phyloP scores from a whole-genome alignment of 768 basidiomycete genomes.

The Sporobolomyces roseus region DNA sequence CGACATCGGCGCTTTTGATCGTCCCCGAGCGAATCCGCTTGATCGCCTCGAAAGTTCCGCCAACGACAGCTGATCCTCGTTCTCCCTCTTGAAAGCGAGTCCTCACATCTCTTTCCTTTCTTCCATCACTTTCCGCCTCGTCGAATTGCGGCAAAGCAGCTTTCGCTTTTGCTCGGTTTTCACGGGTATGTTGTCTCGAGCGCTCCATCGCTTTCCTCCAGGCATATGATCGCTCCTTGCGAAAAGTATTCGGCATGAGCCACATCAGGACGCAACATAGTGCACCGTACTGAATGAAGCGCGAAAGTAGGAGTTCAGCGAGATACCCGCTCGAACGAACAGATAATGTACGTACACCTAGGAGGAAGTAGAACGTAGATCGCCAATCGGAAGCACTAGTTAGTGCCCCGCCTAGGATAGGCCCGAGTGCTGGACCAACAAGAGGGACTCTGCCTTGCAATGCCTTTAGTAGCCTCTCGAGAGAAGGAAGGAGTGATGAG shows the following conservation, averaged over 20 bases:
- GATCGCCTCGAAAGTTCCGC: conserved; percentile 13
- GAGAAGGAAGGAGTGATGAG: not conserved
- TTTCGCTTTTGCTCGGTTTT: conserved; percentile 11
- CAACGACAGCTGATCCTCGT: not conserved
- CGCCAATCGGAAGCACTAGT: conserved; percentile 69
- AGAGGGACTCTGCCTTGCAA: conserved; percentile 32
- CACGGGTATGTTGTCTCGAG: conserved; percentile 19
- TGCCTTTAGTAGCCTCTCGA: not conserved
- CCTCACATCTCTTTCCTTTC: not conserved
- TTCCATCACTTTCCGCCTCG: not conserved
- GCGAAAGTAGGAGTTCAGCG: too few species aligned
- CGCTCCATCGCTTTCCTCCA: conserved; percentile 66
- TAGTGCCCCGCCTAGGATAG: conserved; percentile 66
- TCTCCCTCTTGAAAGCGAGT: not conserved
- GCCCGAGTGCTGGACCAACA: conserved; percentile 47
- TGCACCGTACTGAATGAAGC: conserved; percentile 30
- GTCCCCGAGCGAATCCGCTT: conserved; percentile 13
- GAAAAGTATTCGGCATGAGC: conserved; percentile 73
- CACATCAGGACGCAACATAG: conserved; percentile 49
- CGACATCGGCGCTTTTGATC: conserved; percentile 34
- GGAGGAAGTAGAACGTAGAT: conserved; percentile 76
- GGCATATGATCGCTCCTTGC: conserved; percentile 71
- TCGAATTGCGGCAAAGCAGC: not conserved
- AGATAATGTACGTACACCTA: conserved; percentile 57
- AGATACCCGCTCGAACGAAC: not conserved